Percentiles rank a stretch among this genome's conserved stretches.
Evolutionary conservation across 441 rosid genomes (phyloP).

Genomic region (Manihot esculenta): DNA sequence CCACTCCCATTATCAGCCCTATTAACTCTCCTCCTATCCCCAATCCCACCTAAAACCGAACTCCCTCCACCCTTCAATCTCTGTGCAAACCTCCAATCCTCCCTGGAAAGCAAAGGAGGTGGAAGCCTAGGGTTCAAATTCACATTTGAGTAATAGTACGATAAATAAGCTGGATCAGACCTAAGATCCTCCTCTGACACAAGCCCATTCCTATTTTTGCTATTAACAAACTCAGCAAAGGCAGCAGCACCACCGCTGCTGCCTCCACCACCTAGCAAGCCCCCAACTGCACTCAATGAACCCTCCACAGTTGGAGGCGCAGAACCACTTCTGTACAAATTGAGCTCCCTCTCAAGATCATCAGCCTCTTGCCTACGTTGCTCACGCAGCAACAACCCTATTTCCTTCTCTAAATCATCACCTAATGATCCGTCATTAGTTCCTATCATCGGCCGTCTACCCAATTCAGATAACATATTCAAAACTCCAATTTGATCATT

Average conservation of each 20-base stretch:
- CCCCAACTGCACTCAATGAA: conserved; percentile 71
- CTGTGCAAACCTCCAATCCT: conserved; percentile 85
- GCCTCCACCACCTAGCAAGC: conserved; percentile 52
- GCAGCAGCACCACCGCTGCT: conserved; percentile 37
- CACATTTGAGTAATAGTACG: conserved; percentile 81
- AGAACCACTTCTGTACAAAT: conserved; percentile 88
- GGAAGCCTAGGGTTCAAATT: conserved; percentile 97
- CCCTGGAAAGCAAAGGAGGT: conserved; percentile 85
- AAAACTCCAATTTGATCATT: conserved; percentile 39
- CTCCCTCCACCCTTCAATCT: conserved; percentile 75
- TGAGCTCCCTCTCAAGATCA: conserved; percentile 73
- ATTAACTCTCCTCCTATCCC: conserved; percentile 70
- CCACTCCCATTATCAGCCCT: conserved; percentile 45
- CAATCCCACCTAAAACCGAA: conserved; percentile 68
- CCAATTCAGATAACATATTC: conserved; percentile 66
- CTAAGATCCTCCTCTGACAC: conserved; percentile 70
- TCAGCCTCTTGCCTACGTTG: conserved; percentile 69
- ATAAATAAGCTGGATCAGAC: conserved; percentile 83
- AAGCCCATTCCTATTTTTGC: conserved; percentile 47
- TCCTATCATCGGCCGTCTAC: conserved; percentile 68
- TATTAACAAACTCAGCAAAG: conserved; percentile 49
- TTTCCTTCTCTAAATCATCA: conserved; percentile 71
- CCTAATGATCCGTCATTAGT: conserved; percentile 71
- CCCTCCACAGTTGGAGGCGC: conserved; percentile 98
- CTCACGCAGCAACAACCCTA: conserved; percentile 64